phyloP scores from a whole-genome alignment of 1,284 basidiomycete species.

The Cryptococcus wingfieldii region DNA sequence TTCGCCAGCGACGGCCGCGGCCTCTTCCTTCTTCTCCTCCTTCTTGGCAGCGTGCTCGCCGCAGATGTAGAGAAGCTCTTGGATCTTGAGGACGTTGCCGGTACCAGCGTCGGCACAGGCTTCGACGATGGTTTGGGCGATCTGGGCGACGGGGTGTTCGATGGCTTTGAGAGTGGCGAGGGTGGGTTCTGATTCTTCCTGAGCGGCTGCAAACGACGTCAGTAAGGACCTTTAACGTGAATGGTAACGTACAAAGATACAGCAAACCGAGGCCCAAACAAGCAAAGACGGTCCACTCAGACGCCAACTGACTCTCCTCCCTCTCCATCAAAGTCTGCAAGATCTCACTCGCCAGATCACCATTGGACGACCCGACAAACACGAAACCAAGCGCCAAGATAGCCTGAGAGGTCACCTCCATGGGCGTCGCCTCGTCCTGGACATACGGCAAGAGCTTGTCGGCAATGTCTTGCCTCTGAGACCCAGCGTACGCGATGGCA shows the following conservation, averaged over 20 bases:
- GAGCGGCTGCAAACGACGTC: constrained; percentile 59
- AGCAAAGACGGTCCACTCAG: constrained; percentile 93
- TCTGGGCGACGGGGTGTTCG: constrained; percentile 85
- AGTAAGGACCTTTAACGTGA: constrained; percentile 1
- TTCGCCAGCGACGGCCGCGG: constrained; percentile 22
- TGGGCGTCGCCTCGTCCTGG: constrained; percentile 72
- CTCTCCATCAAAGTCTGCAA: constrained; percentile 85
- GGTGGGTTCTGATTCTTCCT: constrained; percentile 90
- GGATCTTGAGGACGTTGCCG: constrained; percentile 92
- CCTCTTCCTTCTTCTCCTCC: constrained; percentile 32
- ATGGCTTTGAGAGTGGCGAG: constrained; percentile 93
- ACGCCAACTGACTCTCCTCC: constrained; percentile 68
- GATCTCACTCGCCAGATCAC: constrained; percentile 85
- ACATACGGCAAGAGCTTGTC: constrained; percentile 71
- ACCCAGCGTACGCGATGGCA: constrained; percentile 90
- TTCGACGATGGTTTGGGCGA: constrained; percentile 87
- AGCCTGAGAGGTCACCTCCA: constrained; percentile 84
- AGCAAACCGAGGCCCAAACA: constrained; percentile 84
- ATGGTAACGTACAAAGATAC: constrained; percentile 67
- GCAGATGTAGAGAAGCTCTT: constrained; percentile 88
- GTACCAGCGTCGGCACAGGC: constrained; percentile 93
- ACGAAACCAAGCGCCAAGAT: constrained; percentile 90
- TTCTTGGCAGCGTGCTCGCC: constrained; percentile 75
- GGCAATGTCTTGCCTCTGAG: constrained; percentile 83
- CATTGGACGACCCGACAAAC: constrained; percentile 92